phyloP scores from a whole-genome alignment of 2,329 filamentous ascomycete species.

The Tolypocladium inflatum region DNA sequence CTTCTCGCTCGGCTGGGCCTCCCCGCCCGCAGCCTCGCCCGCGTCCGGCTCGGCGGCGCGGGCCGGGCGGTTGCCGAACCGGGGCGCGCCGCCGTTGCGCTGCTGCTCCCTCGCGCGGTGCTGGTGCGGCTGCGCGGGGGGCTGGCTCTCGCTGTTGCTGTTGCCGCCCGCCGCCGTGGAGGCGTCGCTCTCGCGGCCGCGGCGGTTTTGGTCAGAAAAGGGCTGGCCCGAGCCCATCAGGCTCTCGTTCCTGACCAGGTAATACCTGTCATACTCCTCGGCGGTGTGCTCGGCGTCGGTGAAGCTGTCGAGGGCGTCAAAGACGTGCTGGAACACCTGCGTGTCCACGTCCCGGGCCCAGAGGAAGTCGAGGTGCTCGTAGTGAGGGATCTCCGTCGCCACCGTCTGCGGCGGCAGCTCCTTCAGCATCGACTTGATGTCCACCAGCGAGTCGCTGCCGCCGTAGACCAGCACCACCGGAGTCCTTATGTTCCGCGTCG shows the following conservation, averaged over 20 bases:
- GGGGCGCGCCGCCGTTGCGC: background rate
- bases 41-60: background rate
- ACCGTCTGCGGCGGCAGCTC: constrained; percentile 79
- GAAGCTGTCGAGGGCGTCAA: constrained; percentile 74
- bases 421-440: constrained; percentile 85
- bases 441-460: constrained; percentile 85
- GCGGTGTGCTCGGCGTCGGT: constrained; percentile 46
- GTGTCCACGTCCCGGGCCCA: constrained; percentile 82
- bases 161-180: constrained; percentile 16
- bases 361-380: constrained; percentile 93
- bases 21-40: background rate
- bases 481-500: constrained; percentile 93
- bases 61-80: background rate
- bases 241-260: constrained; percentile 39
- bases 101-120: constrained; percentile 18
- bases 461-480: constrained; percentile 91
- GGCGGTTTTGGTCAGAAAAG: constrained; percentile 12
- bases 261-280: constrained; percentile 52
- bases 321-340: constrained; percentile 84
- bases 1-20: constrained; percentile 13
- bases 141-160: background rate
- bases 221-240: constrained; percentile 29
- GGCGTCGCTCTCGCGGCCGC: constrained; percentile 26
- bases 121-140: constrained; percentile 7
- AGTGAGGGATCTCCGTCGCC: constrained; percentile 79